Evolutionary conservation across 139 green algal genomes (phyloP), one percentile per base, ranked within the genome.

Genomic region (Volvox africanus): DNA sequence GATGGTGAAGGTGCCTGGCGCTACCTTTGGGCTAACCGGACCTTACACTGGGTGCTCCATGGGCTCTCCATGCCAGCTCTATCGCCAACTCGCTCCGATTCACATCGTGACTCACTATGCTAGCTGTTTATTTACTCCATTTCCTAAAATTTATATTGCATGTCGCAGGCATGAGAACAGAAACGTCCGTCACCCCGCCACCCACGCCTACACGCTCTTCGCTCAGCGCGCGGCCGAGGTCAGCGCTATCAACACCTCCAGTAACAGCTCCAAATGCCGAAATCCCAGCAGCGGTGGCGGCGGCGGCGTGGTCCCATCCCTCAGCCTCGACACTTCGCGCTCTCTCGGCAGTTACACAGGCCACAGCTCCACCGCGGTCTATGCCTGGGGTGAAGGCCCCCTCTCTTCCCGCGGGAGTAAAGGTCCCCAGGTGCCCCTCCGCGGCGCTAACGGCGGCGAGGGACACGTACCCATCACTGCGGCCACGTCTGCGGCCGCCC

Each of bases 121-220:
- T 73, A 73, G 21, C 65, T 28, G 9, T 16, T 73, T 12, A 28
- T 9, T 73, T 12, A 26, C 11, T 12, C 24, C 44, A 55, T 14
- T 14, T 5, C 44, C 44, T 55, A 14, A 55, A 55, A 14, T 14
- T 55, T 9, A 5, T 9, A 14, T 55, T 55, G 5, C 44, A 9
- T 73, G 21, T 16, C 65, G 65, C 55, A 61, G n/a, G 20, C 73
- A 81, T 24, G 50, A 90, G 28, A 83, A 61, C 44, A 37, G 73
- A 14, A 90, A 76, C 30, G 20, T 61, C 11, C n/a, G 61, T 11
- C 87, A 86, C 76, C 76, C 87, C 0, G 1, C 26, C 24, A 91
- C 87, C 0, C 0, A 68, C 33, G 73, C 71, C 61, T 91, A 91
- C 87, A 55, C 76, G 17, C 33, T 86, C 1, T 91, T 91, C 55